phyloP scores from a whole-genome alignment of 1,139 yeast species.

The Meyerozyma sp. region DNA sequence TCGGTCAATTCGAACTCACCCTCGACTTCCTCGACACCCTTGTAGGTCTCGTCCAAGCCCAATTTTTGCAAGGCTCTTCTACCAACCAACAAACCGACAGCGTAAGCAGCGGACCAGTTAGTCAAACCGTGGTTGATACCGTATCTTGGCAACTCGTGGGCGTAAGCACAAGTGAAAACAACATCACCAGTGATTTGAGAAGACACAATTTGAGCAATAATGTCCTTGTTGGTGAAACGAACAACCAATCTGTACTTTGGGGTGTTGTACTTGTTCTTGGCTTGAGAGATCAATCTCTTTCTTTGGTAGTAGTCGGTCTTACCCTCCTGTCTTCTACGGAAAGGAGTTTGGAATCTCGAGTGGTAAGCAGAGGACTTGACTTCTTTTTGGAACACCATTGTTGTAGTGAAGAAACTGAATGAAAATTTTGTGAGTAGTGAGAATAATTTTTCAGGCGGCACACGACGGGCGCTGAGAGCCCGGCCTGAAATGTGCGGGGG shows the following conservation, averaged over 20 bases:
- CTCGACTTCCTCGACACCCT: slow-evolving; percentile 98
- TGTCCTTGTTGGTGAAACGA: slow-evolving; percentile 99
- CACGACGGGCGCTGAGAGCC: background rate
- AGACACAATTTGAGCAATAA: slow-evolving; percentile 95
- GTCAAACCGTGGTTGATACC: slow-evolving; percentile 99
- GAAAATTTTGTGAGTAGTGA: background rate
- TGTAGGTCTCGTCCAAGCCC: slow-evolving; percentile 96
- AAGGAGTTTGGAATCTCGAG: slow-evolving; percentile 99
- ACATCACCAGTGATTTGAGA: slow-evolving; percentile 97
- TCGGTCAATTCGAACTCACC: slow-evolving; percentile 98
- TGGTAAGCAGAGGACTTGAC: slow-evolving; percentile 89
- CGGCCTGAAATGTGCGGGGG: background rate
- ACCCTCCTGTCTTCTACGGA: slow-evolving; percentile 99
- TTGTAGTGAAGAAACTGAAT: slow-evolving; percentile 10
- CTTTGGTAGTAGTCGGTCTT: slow-evolving; percentile 99
- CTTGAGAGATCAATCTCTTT: slow-evolving; percentile 99
- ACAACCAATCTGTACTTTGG: slow-evolving; percentile 99
- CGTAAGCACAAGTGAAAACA: slow-evolving; percentile 96
- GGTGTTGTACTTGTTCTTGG: slow-evolving; percentile 99
- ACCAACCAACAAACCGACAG: slow-evolving; percentile 97
- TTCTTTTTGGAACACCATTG: slow-evolving; percentile 73
- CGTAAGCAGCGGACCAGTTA: slow-evolving; percentile 99
- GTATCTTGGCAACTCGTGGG: slow-evolving; percentile 97
- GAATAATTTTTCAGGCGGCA: background rate
- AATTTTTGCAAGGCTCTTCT: slow-evolving; percentile 98